Evolutionary conservation across 352 stramenopile species (phyloP).

Genomic region (Phytopythium kandeliae): DNA sequence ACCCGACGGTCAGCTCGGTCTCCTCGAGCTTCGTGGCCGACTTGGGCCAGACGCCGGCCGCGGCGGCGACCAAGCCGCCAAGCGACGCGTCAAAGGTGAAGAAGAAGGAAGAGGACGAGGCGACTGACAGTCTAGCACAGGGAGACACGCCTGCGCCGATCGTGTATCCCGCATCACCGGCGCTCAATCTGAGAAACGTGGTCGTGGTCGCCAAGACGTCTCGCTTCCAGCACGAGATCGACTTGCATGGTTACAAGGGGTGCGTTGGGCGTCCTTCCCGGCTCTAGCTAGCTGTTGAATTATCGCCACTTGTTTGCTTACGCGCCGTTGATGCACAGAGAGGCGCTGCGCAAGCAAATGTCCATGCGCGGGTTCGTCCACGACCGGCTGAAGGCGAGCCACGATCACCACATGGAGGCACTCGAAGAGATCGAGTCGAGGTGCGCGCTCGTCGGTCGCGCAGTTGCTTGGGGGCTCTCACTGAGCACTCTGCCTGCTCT

Average conservation of each 20-base stretch:
- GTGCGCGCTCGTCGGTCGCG: slow-evolving; percentile 8
- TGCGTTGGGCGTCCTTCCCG: slow-evolving; percentile 17
- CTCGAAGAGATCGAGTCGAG: slow-evolving; percentile 81
- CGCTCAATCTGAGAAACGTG: slow-evolving; percentile 71
- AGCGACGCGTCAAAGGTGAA: neutral
- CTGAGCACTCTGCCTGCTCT: neutral
- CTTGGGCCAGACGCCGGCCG: neutral
- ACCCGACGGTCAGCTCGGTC: slow-evolving; percentile 1
- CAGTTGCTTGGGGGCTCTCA: neutral
- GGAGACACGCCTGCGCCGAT: slow-evolving; percentile 21
- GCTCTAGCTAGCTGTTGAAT: no score
- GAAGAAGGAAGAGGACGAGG: neutral
- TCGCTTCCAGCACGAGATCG: slow-evolving; percentile 82
- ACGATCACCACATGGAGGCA: slow-evolving; percentile 82
- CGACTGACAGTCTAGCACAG: neutral
- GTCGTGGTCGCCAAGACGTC: slow-evolving; percentile 87
- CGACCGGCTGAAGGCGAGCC: slow-evolving; percentile 78
- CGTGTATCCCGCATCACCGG: slow-evolving; percentile 32
- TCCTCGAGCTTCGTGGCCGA: neutral
- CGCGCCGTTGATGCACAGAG: slow-evolving; percentile 29
- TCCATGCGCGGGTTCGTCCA: slow-evolving; percentile 88
- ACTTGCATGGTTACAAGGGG: slow-evolving; percentile 76
- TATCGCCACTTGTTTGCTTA: no score
- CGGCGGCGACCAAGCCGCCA: neutral
- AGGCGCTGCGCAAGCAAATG: slow-evolving; percentile 87